Evolutionary conservation across 2,329 filamentous ascomycete genomes (phyloP), one percentile per base, ranked within the genome.

Genomic region (Penicillium sp.): DNA sequence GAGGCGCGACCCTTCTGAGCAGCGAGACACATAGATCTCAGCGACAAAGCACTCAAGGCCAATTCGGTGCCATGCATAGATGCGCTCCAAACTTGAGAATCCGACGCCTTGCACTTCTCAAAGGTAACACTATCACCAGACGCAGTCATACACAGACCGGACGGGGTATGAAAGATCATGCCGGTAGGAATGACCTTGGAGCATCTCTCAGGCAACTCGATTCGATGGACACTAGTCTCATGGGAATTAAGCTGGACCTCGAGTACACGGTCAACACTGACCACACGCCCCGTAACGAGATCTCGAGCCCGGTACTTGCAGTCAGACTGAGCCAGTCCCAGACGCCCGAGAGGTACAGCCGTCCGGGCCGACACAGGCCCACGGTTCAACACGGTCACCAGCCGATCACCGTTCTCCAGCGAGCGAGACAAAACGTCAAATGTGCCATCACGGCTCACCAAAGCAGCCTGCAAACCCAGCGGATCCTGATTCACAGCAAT

Each of bases 91-190:
- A 78, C 71, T 65, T 82, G 79, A 3, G 62, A 62, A 57, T 77
- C 70, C 0, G 61, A 58, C 8, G 66, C 78, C 31, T 70, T 65
- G 54, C 79, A 81, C 3, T 63, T 55, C 4, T 61, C 57, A 63
- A 75, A 80, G 0, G 32, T 61, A 5, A 78, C 60, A 24, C 34
- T 22, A 6, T 51, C 60, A 7, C 63, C 61, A 2, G 62, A 47
- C 5, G 71, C 74, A 4, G 76, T 76, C 32, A 82, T 65, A 55
- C 77, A 79, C 29, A 73, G 71, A 9, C 75, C 65, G 2, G 77
- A 78, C 21, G 71, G 75, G 0, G 79, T 80, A 59, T 81, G 81
- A 65, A 82, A 80, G 46, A 82, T 75, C 61, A 78, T 73, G 4
- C 79, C 80, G 0, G 78, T 82, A 0, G 79, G 77, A 8, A 69